These are phyloP conservation scores for Tolypocladium inflatum DNA, from an alignment of 2,329 filamentous ascomycete species.

Conservation along the genomic window DNA sequence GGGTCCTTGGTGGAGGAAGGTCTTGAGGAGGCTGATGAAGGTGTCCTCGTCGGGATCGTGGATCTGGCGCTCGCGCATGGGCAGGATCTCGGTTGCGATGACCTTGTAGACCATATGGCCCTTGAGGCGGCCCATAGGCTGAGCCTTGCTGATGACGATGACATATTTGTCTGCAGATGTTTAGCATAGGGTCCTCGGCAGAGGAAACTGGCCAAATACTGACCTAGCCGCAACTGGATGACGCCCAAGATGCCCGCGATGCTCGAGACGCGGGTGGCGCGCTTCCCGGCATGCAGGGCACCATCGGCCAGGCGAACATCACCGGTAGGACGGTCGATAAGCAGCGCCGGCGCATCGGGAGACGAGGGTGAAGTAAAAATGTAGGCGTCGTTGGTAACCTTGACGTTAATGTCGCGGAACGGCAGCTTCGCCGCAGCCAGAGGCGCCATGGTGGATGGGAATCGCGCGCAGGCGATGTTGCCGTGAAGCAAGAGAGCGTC, in stretches of 20 bases:
- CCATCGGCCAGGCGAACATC: slow-evolving; percentile 81
- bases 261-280: slow-evolving; percentile 68
- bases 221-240: slow-evolving; percentile 87
- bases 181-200: not conserved
- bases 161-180: slow-evolving; percentile 72
- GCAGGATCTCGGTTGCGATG: slow-evolving; percentile 81
- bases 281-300: slow-evolving; percentile 63
- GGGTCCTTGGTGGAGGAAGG: slow-evolving; percentile 70
- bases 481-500: not conserved
- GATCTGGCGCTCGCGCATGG: slow-evolving; percentile 83
- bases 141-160: slow-evolving; percentile 89
- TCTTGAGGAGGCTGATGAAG: slow-evolving; percentile 75
- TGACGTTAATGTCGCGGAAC: slow-evolving; percentile 95
- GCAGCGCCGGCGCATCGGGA: slow-evolving; percentile 75
- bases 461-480: not conserved
- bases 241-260: slow-evolving; percentile 92
- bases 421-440: slow-evolving; percentile 41
- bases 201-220: slow-evolving; percentile 11
- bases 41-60: slow-evolving; percentile 91
- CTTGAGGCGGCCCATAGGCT: slow-evolving; percentile 82
- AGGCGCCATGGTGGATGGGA: slow-evolving; percentile 22
- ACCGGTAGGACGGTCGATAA: slow-evolving; percentile 86
- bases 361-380: slow-evolving; percentile 94
- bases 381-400: slow-evolving; percentile 85
- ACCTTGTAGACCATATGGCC: slow-evolving; percentile 97